Evolutionary conservation across 352 stramenopile genomes (phyloP).

Genomic region (Pythium dissotocum): DNA sequence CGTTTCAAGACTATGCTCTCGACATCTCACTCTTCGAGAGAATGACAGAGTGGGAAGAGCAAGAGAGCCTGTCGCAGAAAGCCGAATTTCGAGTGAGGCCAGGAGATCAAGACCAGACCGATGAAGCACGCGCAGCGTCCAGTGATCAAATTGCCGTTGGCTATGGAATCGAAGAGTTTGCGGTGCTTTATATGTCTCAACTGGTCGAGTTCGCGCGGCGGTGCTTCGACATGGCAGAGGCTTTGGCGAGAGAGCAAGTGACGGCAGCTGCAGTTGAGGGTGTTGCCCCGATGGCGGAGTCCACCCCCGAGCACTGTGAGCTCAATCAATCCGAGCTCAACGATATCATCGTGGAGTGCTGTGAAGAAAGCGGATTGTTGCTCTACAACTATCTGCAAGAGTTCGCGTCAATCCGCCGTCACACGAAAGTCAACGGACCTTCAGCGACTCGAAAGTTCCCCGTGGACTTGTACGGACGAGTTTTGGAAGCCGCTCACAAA

Average conservation of each 20-base stretch:
- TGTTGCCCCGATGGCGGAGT: not conserved
- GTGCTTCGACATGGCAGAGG: slow-evolving; percentile 65
- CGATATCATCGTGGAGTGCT: slow-evolving; percentile 46
- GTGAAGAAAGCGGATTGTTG: slow-evolving; percentile 72
- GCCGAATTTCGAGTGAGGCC: slow-evolving; percentile 21
- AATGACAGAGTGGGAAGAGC: slow-evolving; percentile 56
- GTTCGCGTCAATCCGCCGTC: slow-evolving; percentile 46
- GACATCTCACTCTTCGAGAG: slow-evolving; percentile 49
- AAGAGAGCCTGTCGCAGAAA: slow-evolving; percentile 18
- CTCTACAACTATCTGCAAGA: slow-evolving; percentile 78
- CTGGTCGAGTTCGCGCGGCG: slow-evolving; percentile 65
- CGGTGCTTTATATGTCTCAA: slow-evolving; percentile 45
- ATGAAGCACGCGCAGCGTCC: not conserved
- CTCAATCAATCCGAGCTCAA: slow-evolving; percentile 12
- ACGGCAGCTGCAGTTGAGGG: not conserved
- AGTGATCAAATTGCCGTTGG: not conserved
- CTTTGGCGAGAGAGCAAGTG: slow-evolving; percentile 17
- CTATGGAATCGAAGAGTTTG: slow-evolving; percentile 48
- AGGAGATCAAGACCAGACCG: not conserved
- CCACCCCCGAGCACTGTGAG: not conserved
- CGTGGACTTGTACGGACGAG: slow-evolving; percentile 17
- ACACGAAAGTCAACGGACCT: not conserved
- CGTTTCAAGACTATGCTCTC: slow-evolving; percentile 47
- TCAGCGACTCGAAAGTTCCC: not conserved
- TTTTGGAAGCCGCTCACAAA: slow-evolving; percentile 32